Conservation (phyloP, 345 rosid species). For the Dipteronia sinensis region DNA sequence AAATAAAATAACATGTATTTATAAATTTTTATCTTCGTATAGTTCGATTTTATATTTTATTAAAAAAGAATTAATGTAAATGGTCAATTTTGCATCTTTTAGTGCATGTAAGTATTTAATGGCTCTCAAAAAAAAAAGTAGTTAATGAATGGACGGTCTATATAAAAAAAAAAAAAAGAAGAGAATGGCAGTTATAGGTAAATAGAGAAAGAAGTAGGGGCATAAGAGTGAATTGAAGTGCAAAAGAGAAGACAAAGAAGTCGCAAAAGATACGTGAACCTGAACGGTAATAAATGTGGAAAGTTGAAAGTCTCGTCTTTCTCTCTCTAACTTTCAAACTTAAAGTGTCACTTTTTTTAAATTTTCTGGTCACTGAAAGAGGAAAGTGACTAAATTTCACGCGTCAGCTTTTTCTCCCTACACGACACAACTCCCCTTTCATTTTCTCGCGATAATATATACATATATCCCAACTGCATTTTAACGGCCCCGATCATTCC, state of each 20-base stretch:
- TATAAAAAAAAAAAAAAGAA: too few relatives aligned
- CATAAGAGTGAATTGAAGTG: background rate
- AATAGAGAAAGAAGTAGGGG: conserved; percentile 6
- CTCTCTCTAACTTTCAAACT: conserved; percentile 20
- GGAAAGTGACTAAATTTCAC: conserved; percentile 35
- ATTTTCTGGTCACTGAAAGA: conserved; percentile 32
- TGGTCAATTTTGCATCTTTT: too few relatives aligned
- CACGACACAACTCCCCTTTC: conserved; percentile 29
- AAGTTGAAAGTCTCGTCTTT: conserved; percentile 45
- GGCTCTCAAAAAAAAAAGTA: too few relatives aligned
- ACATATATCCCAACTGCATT: background rate
- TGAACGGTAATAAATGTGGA: conserved; percentile 59
- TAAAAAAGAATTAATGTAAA: too few relatives aligned
- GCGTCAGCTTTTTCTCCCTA: conserved; percentile 43
- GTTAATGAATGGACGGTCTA: too few relatives aligned
- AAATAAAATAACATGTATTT: too few relatives aligned
- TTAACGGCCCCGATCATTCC: background rate
- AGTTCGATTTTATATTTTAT: too few relatives aligned
- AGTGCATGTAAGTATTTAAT: too few relatives aligned
- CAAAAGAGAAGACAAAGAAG: background rate
- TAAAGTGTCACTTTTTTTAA: background rate
- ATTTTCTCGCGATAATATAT: conserved; percentile 15
- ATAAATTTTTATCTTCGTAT: too few relatives aligned
- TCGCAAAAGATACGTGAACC: conserved; percentile 38
- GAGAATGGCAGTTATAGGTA: background rate